Evolutionary conservation across 345 rosid genomes (phyloP), one percentile per base, ranked within the genome.

Genomic region (Bruguiera gymnorhiza): DNA sequence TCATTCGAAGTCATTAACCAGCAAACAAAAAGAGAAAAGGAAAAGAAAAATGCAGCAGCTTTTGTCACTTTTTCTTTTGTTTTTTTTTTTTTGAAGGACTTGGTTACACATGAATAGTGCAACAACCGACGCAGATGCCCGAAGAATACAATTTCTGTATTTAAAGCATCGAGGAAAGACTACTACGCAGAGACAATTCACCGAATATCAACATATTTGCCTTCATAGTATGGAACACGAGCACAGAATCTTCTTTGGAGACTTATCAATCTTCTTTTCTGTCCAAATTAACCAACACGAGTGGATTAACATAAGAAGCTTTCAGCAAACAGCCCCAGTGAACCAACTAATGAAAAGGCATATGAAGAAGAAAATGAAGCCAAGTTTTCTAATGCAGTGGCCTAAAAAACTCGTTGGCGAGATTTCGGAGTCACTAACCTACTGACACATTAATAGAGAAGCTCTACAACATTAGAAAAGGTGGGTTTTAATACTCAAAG

Each of bases 261-360:
- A 58, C 66, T 87, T 83, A 72, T 90, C 93, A 8, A 88, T 80
- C 86, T 90, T 90, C 87, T 90, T 93, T 81, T 88, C 96, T 88
- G 98, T 78, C 70, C 73, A 76, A 73, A 63, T 48, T 76, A 69
- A 71, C 48, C 31, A 50, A 5, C 66, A 66, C 7, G 34, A 29
- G 62, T 6, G 37, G 34, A 67, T 80, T 39, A 60, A 52, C 26
- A 70, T 7, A 43, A 26, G 53, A 30, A 15, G 34, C 50, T 55
- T 56, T 19, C 9, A 20, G 20, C 52, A 39, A 54, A 36, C 29
- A 27, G 58, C 29, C 8, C 48, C 16, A 21, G 48, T 24, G 19
- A 39, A 6, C 59, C 43, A 63, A 48, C 72, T 15, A 5, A 57
- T 24, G 50, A 13, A 43, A 52, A 56, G 21, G 19, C 20, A 36